These are phyloP conservation scores for Oryza meyeriana DNA, from an alignment of 176 grass and related monocot genomes.

Conservation along the genomic window DNA sequence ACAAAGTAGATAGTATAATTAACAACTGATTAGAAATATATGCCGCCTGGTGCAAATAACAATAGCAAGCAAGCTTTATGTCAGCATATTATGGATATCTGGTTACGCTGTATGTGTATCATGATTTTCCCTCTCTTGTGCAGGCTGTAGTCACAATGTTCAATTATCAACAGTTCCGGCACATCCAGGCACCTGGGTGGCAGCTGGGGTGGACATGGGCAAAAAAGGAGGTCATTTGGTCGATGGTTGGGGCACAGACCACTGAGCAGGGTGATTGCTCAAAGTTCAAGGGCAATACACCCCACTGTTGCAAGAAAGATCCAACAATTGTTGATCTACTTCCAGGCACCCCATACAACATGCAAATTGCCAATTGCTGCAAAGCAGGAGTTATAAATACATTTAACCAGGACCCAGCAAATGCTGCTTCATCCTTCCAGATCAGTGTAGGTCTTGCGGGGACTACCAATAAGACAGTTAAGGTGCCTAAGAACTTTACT, in stretches of 20 bases:
- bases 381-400: slow-evolving; percentile 71
- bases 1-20: background rate
- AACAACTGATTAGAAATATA: slow-evolving; percentile 5
- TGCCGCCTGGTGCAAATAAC: background rate
- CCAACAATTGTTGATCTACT: slow-evolving; percentile 70
- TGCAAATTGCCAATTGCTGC: slow-evolving; percentile 90
- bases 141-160: slow-evolving; percentile 82
- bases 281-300: slow-evolving; percentile 50
- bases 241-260: slow-evolving; percentile 72
- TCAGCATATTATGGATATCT: background rate
- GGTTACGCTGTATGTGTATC: background rate
- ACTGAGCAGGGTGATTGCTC: slow-evolving; percentile 93
- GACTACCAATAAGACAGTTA: slow-evolving; percentile 72
- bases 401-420: slow-evolving; percentile 62
- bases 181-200: slow-evolving; percentile 77
- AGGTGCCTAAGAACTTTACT: slow-evolving; percentile 72
- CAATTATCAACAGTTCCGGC: slow-evolving; percentile 83
- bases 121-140: slow-evolving; percentile 13
- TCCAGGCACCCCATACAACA: slow-evolving; percentile 65
- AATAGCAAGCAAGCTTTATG: background rate
- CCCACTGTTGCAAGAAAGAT: slow-evolving; percentile 72
- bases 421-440: slow-evolving; percentile 70
- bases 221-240: slow-evolving; percentile 93
- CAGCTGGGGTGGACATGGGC: slow-evolving; percentile 84
- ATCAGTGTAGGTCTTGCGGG: slow-evolving; percentile 77